Percentiles rank a stretch among this genome's conserved stretches.
These are phyloP conservation scores for Cydonia oblonga DNA, from an alignment of 331 rosid genomes.

Conservation along the genomic window DNA sequence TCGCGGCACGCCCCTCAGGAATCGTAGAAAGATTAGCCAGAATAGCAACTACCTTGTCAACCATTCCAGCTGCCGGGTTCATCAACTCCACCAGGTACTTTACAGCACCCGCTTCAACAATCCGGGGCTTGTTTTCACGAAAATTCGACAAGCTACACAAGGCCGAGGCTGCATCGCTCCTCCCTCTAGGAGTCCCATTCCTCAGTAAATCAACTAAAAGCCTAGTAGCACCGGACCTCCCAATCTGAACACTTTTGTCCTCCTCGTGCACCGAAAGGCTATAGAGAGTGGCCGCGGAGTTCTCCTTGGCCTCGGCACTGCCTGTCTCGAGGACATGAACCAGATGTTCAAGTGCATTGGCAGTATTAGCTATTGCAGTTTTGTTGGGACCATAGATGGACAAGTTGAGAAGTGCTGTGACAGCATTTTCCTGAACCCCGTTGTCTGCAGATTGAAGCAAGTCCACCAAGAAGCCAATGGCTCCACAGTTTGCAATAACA, in stretches of 20 bases:
- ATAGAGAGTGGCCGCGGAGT: slow-evolving; percentile 88
- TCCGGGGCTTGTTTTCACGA: slow-evolving; percentile 16
- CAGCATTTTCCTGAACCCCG: slow-evolving; percentile 73
- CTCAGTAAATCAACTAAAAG: slow-evolving; percentile 77
- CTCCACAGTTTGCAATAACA: slow-evolving; percentile 69
- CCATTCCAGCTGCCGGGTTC: slow-evolving; percentile 63
- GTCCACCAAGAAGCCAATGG: slow-evolving; percentile 53
- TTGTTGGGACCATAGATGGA: slow-evolving; percentile 68
- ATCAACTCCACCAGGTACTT: slow-evolving; percentile 78
- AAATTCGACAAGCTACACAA: slow-evolving; percentile 20
- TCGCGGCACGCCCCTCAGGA: slow-evolving; percentile 16
- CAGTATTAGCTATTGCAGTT: slow-evolving; percentile 44
- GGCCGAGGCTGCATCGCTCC: slow-evolving; percentile 21
- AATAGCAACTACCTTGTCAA: slow-evolving; percentile 21
- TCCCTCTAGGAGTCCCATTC: slow-evolving; percentile 23
- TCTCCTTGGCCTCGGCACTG: slow-evolving; percentile 81
- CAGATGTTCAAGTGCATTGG: slow-evolving; percentile 71
- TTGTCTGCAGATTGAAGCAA: slow-evolving; percentile 47
- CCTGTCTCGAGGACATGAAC: slow-evolving; percentile 74
- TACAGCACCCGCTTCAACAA: slow-evolving; percentile 35
- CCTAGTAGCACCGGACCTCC: slow-evolving; percentile 71
- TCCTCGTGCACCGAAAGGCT: slow-evolving; percentile 79
- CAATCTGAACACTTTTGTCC: slow-evolving; percentile 51
- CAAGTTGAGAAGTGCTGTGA: slow-evolving; percentile 78
- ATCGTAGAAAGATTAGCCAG: slow-evolving; percentile 21